These are phyloP conservation scores for Rhododendron ferrugineum DNA, from an alignment of 148 eudicot genomes.

Conservation along the genomic window DNA sequence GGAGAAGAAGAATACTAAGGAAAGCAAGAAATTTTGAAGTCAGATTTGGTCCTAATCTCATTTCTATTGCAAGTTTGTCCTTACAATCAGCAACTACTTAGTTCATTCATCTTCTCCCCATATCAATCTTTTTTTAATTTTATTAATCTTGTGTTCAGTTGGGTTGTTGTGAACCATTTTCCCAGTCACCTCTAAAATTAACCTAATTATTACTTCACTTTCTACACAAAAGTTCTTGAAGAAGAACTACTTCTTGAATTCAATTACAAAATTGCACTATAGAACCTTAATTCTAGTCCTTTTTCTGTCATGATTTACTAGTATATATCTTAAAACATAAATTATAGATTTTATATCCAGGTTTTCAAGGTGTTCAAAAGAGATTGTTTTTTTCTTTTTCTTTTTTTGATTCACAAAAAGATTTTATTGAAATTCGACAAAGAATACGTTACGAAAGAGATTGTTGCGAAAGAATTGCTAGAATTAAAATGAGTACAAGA, in stretches of 20 bases:
- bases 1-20: neutral
- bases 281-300: neutral
- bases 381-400: too few relatives aligned
- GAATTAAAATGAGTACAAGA: neutral
- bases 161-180: neutral
- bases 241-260: neutral
- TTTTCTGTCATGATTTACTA: neutral
- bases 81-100: neutral
- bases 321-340: neutral
- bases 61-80: neutral
- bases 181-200: neutral
- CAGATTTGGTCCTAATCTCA: neutral
- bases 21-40: neutral
- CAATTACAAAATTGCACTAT: neutral
- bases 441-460: neutral
- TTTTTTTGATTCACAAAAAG: too few relatives aligned
- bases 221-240: neutral
- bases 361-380: neutral
- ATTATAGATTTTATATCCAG: neutral
- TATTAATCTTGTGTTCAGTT: neutral
- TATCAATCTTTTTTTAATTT: neutral
- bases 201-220: neutral
- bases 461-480: neutral
- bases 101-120: neutral
- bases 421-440: too few relatives aligned